Base-by-base conservation (phyloP, 371 early-diverging fungal species). In the Conidiobolus incongruus region DNA sequence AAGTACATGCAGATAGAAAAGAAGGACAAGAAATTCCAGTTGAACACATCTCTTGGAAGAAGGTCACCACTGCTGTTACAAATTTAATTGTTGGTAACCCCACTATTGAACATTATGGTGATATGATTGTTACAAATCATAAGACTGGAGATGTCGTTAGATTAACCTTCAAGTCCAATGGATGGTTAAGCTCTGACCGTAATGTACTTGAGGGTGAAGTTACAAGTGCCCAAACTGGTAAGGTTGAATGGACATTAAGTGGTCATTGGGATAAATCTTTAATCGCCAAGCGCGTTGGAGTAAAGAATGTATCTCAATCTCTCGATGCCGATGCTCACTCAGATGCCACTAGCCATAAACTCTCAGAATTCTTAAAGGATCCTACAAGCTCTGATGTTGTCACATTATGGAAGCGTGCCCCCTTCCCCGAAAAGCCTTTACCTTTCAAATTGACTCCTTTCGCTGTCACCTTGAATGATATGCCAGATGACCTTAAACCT, bases 1-100 rank as follows among this genome's bases (percentile, higher is more conserved):
- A 67, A 46, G 62, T 70, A 7, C 66, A 65, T 20, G 54, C 65
- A 46, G 54, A 52, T 1, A 53, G 55, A 50, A 40, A 49, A 20
- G 39, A 35, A 0, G 51, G 49, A 21, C 48, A 48, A 0, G 53
- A 53, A 26, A 62, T 62, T 37, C 40, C 33, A 34, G 47, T 40
- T 5, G 82, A 86, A 52, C 84, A 81, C 48, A 81, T 72, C 55
- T 66, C 63, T 17, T 85, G 80, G 77, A 72, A 65, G 51, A 85
- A 83, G 55, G 77, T 82, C 34, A 76, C 77, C 2, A 82, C 83
- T 7, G 63, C 63, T 35, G 86, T 85, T 17, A 72, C 84, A 41
- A 84, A 84, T 53, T 52, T 85, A 40, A 81, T 87, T 51, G 63
- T 78, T 7, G 87, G 86, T n/a, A 77, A 65, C 32, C 66, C 80